Conservation (phyloP, 2,329 filamentous ascomycete genomes). For the Aspergillus ustus region DNA sequence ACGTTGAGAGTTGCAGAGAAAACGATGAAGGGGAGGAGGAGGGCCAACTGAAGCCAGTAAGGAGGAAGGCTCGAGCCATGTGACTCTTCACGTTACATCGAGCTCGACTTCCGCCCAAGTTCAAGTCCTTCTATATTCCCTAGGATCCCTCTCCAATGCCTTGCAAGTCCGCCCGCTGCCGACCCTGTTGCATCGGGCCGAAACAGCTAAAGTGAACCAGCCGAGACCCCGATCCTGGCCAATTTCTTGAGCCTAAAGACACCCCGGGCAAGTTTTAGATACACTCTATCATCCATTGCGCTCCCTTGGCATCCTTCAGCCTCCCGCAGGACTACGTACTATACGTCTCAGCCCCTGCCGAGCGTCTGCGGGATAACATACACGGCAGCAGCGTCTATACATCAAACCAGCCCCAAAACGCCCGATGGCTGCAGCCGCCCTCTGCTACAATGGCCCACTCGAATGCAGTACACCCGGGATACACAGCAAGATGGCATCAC, state of each 20-base stretch:
- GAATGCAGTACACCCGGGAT: background rate
- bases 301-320: background rate
- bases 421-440: background rate
- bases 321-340: background rate
- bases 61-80: conserved; percentile 2
- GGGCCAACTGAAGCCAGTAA: background rate
- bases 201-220: background rate
- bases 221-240: conserved; percentile 2
- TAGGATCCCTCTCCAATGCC: background rate
- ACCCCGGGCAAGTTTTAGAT: background rate
- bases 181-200: conserved; percentile 1
- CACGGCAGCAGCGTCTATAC: background rate
- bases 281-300: background rate
- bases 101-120: background rate
- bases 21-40: background rate
- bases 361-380: background rate
- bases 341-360: conserved; percentile 6
- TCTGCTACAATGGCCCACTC: background rate
- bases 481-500: conserved; percentile 4
- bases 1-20: background rate
- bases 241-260: background rate
- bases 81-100: conserved; percentile 1
- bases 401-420: background rate
- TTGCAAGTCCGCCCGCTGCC: background rate
- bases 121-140: background rate